Evolutionary conservation across 2,329 filamentous ascomycete genomes (phyloP), one percentile per base, ranked within the genome.

Genomic region (Lojkania enalia): DNA sequence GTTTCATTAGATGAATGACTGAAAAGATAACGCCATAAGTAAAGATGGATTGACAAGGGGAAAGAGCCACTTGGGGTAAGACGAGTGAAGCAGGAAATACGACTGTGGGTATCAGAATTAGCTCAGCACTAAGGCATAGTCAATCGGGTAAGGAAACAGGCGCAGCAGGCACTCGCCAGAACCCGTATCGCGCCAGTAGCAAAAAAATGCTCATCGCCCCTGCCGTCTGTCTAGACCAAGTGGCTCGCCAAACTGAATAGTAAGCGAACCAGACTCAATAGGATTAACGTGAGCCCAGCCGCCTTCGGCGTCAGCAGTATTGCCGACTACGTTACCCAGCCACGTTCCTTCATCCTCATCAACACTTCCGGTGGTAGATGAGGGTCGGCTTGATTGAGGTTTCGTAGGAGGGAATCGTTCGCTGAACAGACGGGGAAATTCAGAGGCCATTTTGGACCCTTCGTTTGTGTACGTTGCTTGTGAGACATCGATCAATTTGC

Each of bases 401-500:
- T 53, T 55, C 15, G 58, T 21, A 20, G 66, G 59, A 35, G 64
- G 61, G 49, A 74, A 74, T 46, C 69, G 69, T 39, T 72, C 70
- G 52, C 64, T 69, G 59, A 74, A 72, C 20, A 73, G 67, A 39
- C 69, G 66, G 16, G 66, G 61, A 49, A 71, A 74, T 48, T 73
- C 71, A 46, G 62, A 63, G 38, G 53, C 46, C 46, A 64, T 58
- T 44, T 71, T 71, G 33, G 69, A 63, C 25, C 55, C 54, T 39
- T 71, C 62, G 25, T 71, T 63, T 31, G 69, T 61, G 54, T 71
- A 64, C 38, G 67, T 64, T 39, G 60, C 59, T 48, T 77, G 73
- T 39, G 72, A 68, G 51, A 76, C 73, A 57, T 77, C 73, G 55
- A 77, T 77, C 62, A 77, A 65, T 52, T 77, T 74, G 60, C 75